A percentile compares a stretch with the other conserved stretches of the same genome.
These are phyloP conservation scores for Inga oerstediana DNA, from an alignment of 306 rosid genomes.

Conservation along the genomic window DNA sequence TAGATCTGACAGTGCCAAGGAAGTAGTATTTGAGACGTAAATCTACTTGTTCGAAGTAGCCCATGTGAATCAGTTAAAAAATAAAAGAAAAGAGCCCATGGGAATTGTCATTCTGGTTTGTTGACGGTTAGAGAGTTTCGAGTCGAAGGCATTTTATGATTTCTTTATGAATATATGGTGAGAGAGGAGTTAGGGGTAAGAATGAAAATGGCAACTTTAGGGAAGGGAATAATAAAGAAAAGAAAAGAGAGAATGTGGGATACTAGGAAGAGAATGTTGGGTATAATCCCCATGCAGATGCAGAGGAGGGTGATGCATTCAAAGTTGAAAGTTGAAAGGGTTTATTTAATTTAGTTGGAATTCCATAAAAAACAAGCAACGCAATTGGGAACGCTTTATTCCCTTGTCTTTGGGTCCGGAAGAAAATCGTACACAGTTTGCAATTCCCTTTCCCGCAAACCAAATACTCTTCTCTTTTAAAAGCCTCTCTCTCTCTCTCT, in stretches of 20 bases:
- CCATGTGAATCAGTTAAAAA: background rate
- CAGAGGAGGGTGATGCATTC: slow-evolving; percentile 35
- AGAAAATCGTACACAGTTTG: slow-evolving; percentile 80
- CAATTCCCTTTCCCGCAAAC: slow-evolving; percentile 56
- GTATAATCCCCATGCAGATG: slow-evolving; percentile 74
- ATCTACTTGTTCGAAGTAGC: background rate
- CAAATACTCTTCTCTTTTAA: slow-evolving; percentile 54
- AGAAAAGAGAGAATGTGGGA: slow-evolving; percentile 35
- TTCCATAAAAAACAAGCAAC: slow-evolving; percentile 29
- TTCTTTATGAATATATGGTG: background rate
- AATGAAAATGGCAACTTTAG: slow-evolving; percentile 47
- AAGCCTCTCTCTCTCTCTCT: slow-evolving; percentile 33
- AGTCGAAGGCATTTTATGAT: background rate
- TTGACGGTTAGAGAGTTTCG: background rate
- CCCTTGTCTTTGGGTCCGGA: slow-evolving; percentile 66
- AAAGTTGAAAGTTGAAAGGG: slow-evolving; percentile 42
- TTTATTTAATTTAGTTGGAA: slow-evolving; percentile 18
- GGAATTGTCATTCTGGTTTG: background rate
- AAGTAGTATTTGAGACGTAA: background rate
- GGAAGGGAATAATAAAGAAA: slow-evolving; percentile 41
- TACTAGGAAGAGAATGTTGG: slow-evolving; percentile 38
- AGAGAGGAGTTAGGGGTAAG: slow-evolving; percentile 24
- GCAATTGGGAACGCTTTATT: slow-evolving; percentile 57
- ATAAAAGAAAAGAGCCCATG: background rate
- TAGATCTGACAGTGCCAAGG: background rate